Evolutionary conservation across 2,329 filamentous ascomycete species (phyloP), one percentile per base, ranked within the genome.

Genomic region (Zarea fungicola): DNA sequence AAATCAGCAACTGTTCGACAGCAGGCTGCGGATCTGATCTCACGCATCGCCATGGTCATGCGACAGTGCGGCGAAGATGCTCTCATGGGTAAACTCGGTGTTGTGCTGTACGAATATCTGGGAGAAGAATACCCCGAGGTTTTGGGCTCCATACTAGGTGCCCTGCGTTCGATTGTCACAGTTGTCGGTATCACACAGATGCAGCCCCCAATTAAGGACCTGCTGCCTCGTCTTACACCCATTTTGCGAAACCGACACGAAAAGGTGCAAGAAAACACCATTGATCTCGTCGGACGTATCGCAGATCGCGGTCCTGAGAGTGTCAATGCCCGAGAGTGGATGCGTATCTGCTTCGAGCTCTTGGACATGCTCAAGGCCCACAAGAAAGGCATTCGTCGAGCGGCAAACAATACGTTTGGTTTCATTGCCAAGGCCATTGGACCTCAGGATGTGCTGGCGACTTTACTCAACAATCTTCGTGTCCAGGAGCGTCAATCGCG

Each of bases 371-470:
- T 99, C 61, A 99, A 99, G 71, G 93, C 93, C 6, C 93, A 99
- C 76, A 99, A 99, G 73, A 99, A 99, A 78, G 95, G 93, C 56
- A 99, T 99, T 58, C 87, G 93, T 56, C 86, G 93, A 67, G 93
- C 93, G 19, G 95, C 93, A 59, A 99, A 99, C 80, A 99, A 99
- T 75, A 99, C 93, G 0, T 99, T 99, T 61, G 93, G 93, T 66
- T 99, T 96, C 78, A 99, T 99, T 62, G 93, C 93, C 65, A 99
- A 99, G 72, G 93, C 93, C 52, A 99, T 99, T 60, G 93, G 93
- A 57, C 93, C 93, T 11, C 92, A 97, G 68, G 93, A 99, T 73
- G 93, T 99, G 22, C 75, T 99, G 50, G 91, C 93, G 4, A 97
- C 93, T 1, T 77, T 99, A 14, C 81, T 99, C 54, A 96, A 96